Percentiles rank a stretch among this genome's conserved stretches.
Evolutionary conservation across 2,329 filamentous ascomycete species (phyloP).

Genomic region (Cryphonectria carpinicola): DNA sequence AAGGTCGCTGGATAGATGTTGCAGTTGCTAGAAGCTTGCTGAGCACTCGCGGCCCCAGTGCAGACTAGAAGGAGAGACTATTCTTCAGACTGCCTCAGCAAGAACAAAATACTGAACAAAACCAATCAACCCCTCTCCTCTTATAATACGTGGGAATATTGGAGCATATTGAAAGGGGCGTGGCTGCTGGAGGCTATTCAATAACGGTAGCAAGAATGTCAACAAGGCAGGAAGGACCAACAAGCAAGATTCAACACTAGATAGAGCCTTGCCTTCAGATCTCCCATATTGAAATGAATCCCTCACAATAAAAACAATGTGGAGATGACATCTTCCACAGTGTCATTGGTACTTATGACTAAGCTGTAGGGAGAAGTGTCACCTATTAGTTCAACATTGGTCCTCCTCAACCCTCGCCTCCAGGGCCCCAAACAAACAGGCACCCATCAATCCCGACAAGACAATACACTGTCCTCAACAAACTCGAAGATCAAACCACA

Average conservation of each 20-base stretch:
- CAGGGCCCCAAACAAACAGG: background rate
- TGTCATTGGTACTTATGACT: background rate
- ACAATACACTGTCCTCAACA: background rate
- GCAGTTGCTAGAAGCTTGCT: background rate
- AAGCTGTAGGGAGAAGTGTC: background rate
- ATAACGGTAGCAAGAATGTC: background rate
- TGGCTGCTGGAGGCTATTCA: background rate
- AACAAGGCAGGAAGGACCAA: background rate
- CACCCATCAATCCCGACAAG: background rate
- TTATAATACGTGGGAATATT: too few species aligned
- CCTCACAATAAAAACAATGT: background rate
- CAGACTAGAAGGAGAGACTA: background rate
- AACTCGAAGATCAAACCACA: background rate
- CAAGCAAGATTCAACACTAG: background rate
- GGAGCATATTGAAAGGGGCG: background rate
- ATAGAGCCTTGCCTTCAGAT: background rate
- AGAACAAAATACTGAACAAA: background rate
- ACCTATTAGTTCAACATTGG: background rate
- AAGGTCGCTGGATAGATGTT: background rate
- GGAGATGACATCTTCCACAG: background rate
- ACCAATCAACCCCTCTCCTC: too few species aligned
- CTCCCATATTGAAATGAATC: background rate
- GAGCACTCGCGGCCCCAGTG: background rate
- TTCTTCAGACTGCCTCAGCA: background rate
- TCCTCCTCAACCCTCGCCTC: background rate